Evolutionary conservation across 495 filamentous ascomycete species (phyloP).

Genomic region (Tuber aestivum): DNA sequence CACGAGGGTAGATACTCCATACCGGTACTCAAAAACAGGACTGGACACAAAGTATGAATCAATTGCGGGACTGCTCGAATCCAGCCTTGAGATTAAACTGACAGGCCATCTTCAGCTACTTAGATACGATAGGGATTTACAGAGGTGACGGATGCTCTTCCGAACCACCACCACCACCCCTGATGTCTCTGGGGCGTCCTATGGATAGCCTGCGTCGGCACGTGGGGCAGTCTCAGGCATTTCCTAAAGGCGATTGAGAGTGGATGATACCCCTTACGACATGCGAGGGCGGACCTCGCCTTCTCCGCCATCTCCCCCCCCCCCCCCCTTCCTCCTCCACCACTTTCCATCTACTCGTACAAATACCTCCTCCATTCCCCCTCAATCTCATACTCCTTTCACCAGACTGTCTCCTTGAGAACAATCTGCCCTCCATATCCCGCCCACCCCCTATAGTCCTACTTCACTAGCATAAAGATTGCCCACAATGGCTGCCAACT

Average conservation of each 20-base stretch:
- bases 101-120: background rate
- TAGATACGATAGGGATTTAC: background rate
- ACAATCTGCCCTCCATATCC: constrained; percentile 3
- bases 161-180: background rate
- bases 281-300: background rate
- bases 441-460: background rate
- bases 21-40: background rate
- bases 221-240: background rate
- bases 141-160: background rate
- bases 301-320: background rate
- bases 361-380: constrained; percentile 57
- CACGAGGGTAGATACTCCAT: background rate
- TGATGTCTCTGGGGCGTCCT: background rate
- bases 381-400: constrained; percentile 49
- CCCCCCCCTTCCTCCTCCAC: constrained; percentile 46
- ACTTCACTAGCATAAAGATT: constrained; percentile 2
- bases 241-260: background rate
- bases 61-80: background rate
- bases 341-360: constrained; percentile 52
- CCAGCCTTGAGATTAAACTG: background rate
- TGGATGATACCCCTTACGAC: background rate
- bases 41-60: background rate
- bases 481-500: constrained; percentile 19
- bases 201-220: background rate
- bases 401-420: background rate